These are phyloP conservation scores for Talaromyces sp. DNA, from an alignment of 2,329 filamentous ascomycete genomes.

Conservation along the genomic window DNA sequence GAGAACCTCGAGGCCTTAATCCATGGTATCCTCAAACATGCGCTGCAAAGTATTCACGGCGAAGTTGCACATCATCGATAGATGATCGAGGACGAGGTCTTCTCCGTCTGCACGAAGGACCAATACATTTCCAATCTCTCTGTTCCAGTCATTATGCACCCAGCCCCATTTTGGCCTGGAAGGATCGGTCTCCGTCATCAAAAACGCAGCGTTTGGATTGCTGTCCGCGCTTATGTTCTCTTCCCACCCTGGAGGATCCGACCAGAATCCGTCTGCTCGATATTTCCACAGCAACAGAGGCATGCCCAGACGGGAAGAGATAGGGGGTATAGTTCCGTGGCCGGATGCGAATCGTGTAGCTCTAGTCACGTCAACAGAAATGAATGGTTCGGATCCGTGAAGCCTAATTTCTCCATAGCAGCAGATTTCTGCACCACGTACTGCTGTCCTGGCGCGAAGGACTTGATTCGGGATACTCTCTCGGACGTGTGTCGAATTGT, in stretches of 20 bases:
- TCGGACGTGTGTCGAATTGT: neutral
- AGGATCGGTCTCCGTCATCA: constrained; percentile 13
- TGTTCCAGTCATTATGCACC: constrained; percentile 12
- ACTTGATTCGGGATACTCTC: neutral
- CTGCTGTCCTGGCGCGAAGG: neutral
- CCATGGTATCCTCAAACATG: neutral
- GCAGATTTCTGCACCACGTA: neutral
- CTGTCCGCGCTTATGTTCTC: too few relatives aligned
- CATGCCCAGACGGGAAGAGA: constrained; percentile 11
- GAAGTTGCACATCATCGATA: constrained; percentile 7
- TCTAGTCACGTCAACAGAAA: neutral
- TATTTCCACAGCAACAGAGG: constrained; percentile 12
- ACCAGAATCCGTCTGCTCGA: neutral
- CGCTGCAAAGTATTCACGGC: neutral
- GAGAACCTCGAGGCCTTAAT: neutral
- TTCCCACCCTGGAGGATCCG: neutral
- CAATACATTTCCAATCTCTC: neutral
- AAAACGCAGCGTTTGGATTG: too few relatives aligned
- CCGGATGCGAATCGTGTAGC: neutral
- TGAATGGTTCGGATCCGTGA: neutral
- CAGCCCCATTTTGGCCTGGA: constrained; percentile 7
- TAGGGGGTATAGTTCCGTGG: neutral
- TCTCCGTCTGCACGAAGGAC: neutral
- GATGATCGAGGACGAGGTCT: neutral
- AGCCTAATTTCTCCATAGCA: neutral